Evolutionary conservation across 2,329 filamentous ascomycete genomes (phyloP), one percentile per base, ranked within the genome.

Genomic region (Coleophoma eucalyptorum): DNA sequence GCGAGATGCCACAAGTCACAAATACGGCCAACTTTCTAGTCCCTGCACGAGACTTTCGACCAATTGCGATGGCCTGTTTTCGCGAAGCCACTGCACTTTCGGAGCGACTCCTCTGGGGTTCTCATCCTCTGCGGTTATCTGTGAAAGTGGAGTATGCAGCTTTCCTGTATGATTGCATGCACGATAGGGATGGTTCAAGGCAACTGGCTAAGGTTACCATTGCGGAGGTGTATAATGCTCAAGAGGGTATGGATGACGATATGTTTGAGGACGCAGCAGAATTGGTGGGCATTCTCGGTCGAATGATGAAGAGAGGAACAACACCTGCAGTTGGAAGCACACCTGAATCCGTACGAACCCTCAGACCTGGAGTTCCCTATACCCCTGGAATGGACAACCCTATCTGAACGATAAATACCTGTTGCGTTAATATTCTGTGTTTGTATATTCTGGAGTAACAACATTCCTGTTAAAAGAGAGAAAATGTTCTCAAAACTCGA

Each of bases 241-340:
- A 87, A 48, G 92, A 97, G 68, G 90, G 89, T 18, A 93, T 97
- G 83, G 90, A 95, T 52, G 92, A 97, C 63, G 90, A 95, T 58
- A 95, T 94, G 75, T 99, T 97, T 65, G 83, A 88, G 57, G 94
- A 97, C 67, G 90, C 92, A 0, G 91, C 90, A 51, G 88, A 93
- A 62, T 78, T 97, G 12, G 92, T 97, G 8, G 87, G 88, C 1
- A 85, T 94, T 0, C 69, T 97, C 1, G 90, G 90, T 6, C 89
- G 86, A 63, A 94, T 97, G 85, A 90, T 92, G 79, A 92, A 88
- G 70, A 81, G 90, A 46, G 87, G 87, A 26, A 26, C 26, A 5
- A 8, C 26, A 7, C 26, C 26, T 26, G 26, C 26, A 26, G 26
- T 26, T 26, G 26, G 26, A 5, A 26, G 26, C 26, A 26, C 26